Evolutionary conservation across 140 eudicot species (phyloP).

Genomic region (Anethum foeniculum): DNA sequence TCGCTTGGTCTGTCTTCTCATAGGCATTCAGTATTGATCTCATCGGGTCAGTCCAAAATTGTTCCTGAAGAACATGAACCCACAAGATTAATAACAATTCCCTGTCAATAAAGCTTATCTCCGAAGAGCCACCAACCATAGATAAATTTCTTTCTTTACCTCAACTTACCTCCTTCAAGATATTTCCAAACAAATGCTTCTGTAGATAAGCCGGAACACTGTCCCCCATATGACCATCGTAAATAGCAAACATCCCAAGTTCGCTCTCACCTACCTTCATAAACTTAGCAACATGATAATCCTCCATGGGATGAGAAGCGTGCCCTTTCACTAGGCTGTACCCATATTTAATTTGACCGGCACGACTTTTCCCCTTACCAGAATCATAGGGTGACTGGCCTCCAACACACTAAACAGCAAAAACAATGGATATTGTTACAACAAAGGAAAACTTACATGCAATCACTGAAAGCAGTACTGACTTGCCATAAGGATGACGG

Average conservation of each 20-base stretch:
- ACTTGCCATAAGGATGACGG: not conserved
- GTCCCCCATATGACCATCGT: constrained; percentile 86
- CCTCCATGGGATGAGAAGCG: constrained; percentile 97
- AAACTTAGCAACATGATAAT: constrained; percentile 85
- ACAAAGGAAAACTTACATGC: not conserved
- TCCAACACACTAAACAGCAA: constrained; percentile 16
- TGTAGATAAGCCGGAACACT: constrained; percentile 79
- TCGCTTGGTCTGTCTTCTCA: constrained; percentile 76
- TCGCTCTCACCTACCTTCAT: constrained; percentile 47
- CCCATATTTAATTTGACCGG: constrained; percentile 59
- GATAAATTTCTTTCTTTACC: not conserved
- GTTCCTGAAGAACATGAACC: constrained; percentile 38
- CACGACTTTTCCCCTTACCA: constrained; percentile 72
- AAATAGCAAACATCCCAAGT: constrained; percentile 83
- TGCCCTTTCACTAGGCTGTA: constrained; percentile 71
- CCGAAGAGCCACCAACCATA: not conserved
- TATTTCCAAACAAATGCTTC: constrained; percentile 69
- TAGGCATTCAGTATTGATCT: constrained; percentile 64
- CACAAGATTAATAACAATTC: not conserved
- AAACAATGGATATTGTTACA: not conserved
- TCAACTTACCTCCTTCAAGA: constrained; percentile 60
- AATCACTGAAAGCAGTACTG: not conserved
- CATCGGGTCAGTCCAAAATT: constrained; percentile 65
- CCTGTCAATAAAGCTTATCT: not conserved
- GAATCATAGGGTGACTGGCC: constrained; percentile 44